These are phyloP conservation scores for Williopsis jadinii DNA, from an alignment of 1,139 yeast species.

Conservation along the genomic window DNA sequence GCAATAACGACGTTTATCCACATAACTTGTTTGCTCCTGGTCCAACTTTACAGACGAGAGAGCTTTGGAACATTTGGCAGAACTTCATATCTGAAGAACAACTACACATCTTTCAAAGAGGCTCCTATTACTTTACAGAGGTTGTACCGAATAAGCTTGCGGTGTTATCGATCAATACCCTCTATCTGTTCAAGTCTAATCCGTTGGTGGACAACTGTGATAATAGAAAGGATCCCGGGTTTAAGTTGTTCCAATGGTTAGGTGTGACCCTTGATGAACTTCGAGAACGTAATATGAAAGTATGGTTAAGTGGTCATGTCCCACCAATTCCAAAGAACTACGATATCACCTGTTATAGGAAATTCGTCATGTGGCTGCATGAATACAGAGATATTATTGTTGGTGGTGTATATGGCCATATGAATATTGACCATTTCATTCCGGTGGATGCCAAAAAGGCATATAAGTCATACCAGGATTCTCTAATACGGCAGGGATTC, in stretches of 20 bases:
- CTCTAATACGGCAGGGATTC: slow-evolving; percentile 10
- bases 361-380: slow-evolving; percentile 69
- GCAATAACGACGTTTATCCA: slow-evolving; percentile 86
- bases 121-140: slow-evolving; percentile 68
- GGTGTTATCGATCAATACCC: slow-evolving; percentile 68
- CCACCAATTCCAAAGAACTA: slow-evolving; percentile 78
- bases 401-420: slow-evolving; percentile 82
- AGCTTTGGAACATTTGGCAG: slow-evolving; percentile 66
- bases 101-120: slow-evolving; percentile 64
- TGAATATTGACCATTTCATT: slow-evolving; percentile 81
- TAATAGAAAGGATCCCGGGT: slow-evolving; percentile 67
- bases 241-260: slow-evolving; percentile 68
- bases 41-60: slow-evolving; percentile 78
- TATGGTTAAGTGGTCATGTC: slow-evolving; percentile 83
- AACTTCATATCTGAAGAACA: slow-evolving; percentile 72
- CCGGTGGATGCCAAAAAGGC: slow-evolving; percentile 70
- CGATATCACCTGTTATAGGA: slow-evolving; percentile 64
- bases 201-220: slow-evolving; percentile 83
- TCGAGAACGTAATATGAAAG: slow-evolving; percentile 71
- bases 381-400: slow-evolving; percentile 77
- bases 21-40: slow-evolving; percentile 81
- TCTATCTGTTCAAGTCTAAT: slow-evolving; percentile 67
- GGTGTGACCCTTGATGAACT: slow-evolving; percentile 68
- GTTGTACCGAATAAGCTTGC: slow-evolving; percentile 75
- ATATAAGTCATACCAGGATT: slow-evolving; percentile 36